Evolutionary conservation across 148 eudicot species (phyloP), one percentile per base, ranked within the genome.

Genomic region (Euryodendron excelsum): DNA sequence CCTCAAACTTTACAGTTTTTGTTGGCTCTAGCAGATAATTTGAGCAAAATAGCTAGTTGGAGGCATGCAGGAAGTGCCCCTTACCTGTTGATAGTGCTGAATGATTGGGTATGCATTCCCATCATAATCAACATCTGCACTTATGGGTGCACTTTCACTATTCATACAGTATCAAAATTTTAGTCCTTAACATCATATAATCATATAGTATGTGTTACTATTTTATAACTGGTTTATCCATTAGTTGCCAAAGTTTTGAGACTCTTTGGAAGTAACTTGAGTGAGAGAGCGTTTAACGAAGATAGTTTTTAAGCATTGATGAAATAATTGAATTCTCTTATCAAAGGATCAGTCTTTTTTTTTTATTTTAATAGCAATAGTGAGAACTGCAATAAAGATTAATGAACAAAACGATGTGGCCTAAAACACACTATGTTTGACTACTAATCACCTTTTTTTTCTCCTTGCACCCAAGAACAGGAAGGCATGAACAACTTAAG

Each of bases 71-170:
- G 44, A 21, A 65, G 18, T 36, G 14, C 17, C 47, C 70, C 33
- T 36, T 36, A 7, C 70, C 70, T 20, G 47, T 34, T 66, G 70
- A 44, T 36, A 37, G 47, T 66, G 70, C 15, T 34, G 70, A 66
- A 36, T 66, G 70, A 66, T 66, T 66, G 25, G 70, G 47, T 17
- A 20, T 66, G 70, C 70, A 66, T 36, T 66, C 70, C 20, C 70
- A 66, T 36, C 25, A 25, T 34, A 44, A 37, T 36, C 47, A 34
- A 66, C 33, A 66, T 66, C 47, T 66, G 47, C 70, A 66, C 4
- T 66, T 33, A 34, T 37, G 8, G 3, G 61, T 3, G 44, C 15
- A 10, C 21, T 2, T 66, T 36, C 20, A 64, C 23, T 15, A 6
- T 5, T 33, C 13, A 64, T 18, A 31, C 39, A 64, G 23, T 1